phyloP scores from a whole-genome alignment of 352 stramenopile species.

The Phytophthora sojae region DNA sequence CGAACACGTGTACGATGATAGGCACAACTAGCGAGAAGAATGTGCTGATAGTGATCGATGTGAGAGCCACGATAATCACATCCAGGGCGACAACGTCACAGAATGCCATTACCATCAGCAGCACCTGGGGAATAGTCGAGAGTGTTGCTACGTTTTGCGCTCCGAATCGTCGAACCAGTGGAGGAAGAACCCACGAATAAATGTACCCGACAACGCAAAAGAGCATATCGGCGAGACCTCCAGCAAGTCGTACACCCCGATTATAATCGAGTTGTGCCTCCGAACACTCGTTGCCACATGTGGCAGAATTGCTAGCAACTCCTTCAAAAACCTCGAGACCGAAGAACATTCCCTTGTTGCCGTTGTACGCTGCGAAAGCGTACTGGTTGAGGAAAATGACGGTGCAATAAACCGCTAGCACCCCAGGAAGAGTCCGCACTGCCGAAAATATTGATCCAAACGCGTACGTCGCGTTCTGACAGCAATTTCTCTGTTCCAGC shows the following conservation, averaged over 20 bases:
- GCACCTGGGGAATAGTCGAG: slow-evolving; percentile 20
- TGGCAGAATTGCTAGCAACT: slow-evolving; percentile 31
- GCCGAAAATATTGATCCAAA: slow-evolving; percentile 42
- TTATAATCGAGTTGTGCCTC: slow-evolving; percentile 52
- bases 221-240: slow-evolving; percentile 50
- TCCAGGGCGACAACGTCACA: slow-evolving; percentile 39
- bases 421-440: slow-evolving; percentile 30
- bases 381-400: slow-evolving; percentile 63
- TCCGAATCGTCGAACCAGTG: slow-evolving; percentile 45
- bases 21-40: neutral
- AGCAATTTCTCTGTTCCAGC: slow-evolving; percentile 21
- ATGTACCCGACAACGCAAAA: slow-evolving; percentile 54
- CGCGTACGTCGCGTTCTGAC: slow-evolving; percentile 27
- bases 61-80: slow-evolving; percentile 50
- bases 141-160: slow-evolving; percentile 29
- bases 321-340: slow-evolving; percentile 58
- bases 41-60: slow-evolving; percentile 16
- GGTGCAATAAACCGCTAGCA: slow-evolving; percentile 35
- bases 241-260: slow-evolving; percentile 48
- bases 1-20: slow-evolving; percentile 41
- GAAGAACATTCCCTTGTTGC: slow-evolving; percentile 73
- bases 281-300: slow-evolving; percentile 48
- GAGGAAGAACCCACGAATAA: slow-evolving; percentile 53
- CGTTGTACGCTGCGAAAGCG: slow-evolving; percentile 64
- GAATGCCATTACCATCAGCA: slow-evolving; percentile 44